Evolutionary conservation across 176 grass and related monocot species (phyloP).

Genomic region (Puya raimondii): DNA sequence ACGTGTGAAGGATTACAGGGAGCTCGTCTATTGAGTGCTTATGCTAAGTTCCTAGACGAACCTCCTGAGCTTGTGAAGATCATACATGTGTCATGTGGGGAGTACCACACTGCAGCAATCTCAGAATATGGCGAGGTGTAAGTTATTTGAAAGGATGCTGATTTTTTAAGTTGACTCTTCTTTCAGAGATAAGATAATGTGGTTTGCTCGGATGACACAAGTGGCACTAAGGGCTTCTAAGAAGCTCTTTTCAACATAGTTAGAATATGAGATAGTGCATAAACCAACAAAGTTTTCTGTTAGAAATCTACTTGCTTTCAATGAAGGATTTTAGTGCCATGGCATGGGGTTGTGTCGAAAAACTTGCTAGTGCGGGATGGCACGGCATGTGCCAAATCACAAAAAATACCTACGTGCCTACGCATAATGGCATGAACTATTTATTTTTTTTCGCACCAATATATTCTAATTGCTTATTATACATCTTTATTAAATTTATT

Average conservation of each 20-base stretch:
- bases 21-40: conserved; percentile 70
- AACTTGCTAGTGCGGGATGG: too few relatives aligned
- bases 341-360: too few relatives aligned
- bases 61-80: conserved; percentile 84
- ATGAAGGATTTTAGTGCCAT: too few relatives aligned
- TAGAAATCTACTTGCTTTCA: not conserved
- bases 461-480: too few relatives aligned
- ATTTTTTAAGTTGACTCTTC: conserved; percentile 26
- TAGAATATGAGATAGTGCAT: not conserved
- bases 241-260: not conserved
- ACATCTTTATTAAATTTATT: too few relatives aligned
- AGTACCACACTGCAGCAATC: conserved; percentile 94
- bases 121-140: conserved; percentile 91
- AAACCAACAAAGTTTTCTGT: not conserved
- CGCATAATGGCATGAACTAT: too few relatives aligned
- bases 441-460: too few relatives aligned
- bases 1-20: conserved; percentile 91
- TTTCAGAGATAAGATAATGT: conserved; percentile 30
- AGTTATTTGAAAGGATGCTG: conserved; percentile 61
- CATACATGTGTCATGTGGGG: conserved; percentile 72
- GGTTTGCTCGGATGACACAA: conserved; percentile 33
- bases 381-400: too few relatives aligned
- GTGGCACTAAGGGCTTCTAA: conserved; percentile 21
- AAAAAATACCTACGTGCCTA: too few relatives aligned
- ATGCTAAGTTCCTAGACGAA: conserved; percentile 91